A percentile compares a stretch with the other conserved stretches of the same genome.
Evolutionary conservation across 768 basidiomycete genomes (phyloP).

Genomic region (Podaxis sp.): DNA sequence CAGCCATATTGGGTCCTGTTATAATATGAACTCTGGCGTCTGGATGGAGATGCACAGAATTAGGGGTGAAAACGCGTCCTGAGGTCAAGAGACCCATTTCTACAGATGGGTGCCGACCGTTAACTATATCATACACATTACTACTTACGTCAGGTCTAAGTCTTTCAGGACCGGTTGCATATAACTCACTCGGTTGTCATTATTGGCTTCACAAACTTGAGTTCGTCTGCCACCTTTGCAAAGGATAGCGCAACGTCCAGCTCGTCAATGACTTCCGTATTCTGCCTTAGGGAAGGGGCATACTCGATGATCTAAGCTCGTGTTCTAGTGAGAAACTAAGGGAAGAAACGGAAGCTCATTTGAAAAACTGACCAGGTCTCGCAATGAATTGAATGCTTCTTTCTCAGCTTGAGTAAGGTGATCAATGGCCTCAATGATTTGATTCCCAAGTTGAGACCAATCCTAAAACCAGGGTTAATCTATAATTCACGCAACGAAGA

Average conservation of each 20-base stretch:
- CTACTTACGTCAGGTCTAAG: constrained; percentile 31
- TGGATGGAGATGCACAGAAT: constrained; percentile 64
- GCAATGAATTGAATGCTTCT: constrained; percentile 67
- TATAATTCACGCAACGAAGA: too few species aligned
- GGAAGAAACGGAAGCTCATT: not conserved
- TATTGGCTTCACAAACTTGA: constrained; percentile 71
- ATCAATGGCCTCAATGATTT: constrained; percentile 55
- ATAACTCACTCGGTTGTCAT: constrained; percentile 64
- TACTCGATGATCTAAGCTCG: constrained; percentile 56
- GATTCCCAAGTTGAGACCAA: constrained; percentile 75
- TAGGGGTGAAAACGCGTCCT: constrained; percentile 81
- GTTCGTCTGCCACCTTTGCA: constrained; percentile 74
- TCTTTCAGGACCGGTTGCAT: not conserved
- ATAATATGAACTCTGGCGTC: constrained; percentile 72
- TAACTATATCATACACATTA: constrained; percentile 56
- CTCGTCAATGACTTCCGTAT: constrained; percentile 81
- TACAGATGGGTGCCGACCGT: constrained; percentile 92
- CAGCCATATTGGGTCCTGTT: constrained; percentile 95
- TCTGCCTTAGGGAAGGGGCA: constrained; percentile 58
- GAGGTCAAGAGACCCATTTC: constrained; percentile 78
- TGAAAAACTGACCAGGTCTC: constrained; percentile 51
- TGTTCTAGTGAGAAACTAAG: not conserved
- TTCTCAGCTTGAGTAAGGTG: constrained; percentile 61
- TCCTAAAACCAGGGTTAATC: constrained; percentile 37
- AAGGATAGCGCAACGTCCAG: constrained; percentile 83